Evolutionary conservation across 2,329 filamentous ascomycete genomes (phyloP).

Genomic region (Capronia coronata): DNA sequence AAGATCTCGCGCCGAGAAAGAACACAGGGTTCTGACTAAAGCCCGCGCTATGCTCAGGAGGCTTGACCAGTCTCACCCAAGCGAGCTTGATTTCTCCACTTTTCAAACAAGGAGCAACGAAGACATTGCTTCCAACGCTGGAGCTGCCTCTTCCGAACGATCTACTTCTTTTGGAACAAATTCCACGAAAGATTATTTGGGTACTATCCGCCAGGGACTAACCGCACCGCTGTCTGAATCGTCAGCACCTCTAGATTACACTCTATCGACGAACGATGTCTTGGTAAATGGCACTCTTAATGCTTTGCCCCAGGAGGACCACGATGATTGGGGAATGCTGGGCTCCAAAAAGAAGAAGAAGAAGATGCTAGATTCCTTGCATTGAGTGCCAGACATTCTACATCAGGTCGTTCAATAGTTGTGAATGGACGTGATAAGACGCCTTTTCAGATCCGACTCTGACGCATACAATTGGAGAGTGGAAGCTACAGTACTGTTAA

Average conservation of each 20-base stretch:
- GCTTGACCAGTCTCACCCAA: constrained; percentile 2
- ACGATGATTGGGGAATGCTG: too few relatives aligned
- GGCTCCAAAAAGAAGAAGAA: too few relatives aligned
- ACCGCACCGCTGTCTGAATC: not conserved
- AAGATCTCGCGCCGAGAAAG: constrained; percentile 2
- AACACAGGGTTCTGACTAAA: constrained; percentile 4
- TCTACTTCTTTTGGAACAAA: constrained; percentile 1
- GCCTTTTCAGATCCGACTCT: too few relatives aligned
- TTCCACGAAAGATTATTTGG: not conserved
- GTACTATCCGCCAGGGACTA: not conserved
- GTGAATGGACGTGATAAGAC: too few relatives aligned
- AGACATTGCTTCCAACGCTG: not conserved
- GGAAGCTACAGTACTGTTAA: too few relatives aligned
- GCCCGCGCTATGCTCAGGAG: constrained; percentile 3
- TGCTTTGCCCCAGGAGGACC: too few relatives aligned
- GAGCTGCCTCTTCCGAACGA: not conserved
- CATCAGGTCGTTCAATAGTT: too few relatives aligned
- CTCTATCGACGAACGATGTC: not conserved
- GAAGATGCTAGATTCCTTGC: too few relatives aligned
- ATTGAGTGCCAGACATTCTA: too few relatives aligned
- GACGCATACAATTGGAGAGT: too few relatives aligned
- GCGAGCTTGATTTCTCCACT: not conserved
- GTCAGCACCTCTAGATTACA: not conserved
- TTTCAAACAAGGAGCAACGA: not conserved
- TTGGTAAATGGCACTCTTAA: not conserved